Evolutionary conservation across 2,329 filamentous ascomycete genomes (phyloP), one percentile per base, ranked within the genome.

Genomic region (Fusarium sp.): DNA sequence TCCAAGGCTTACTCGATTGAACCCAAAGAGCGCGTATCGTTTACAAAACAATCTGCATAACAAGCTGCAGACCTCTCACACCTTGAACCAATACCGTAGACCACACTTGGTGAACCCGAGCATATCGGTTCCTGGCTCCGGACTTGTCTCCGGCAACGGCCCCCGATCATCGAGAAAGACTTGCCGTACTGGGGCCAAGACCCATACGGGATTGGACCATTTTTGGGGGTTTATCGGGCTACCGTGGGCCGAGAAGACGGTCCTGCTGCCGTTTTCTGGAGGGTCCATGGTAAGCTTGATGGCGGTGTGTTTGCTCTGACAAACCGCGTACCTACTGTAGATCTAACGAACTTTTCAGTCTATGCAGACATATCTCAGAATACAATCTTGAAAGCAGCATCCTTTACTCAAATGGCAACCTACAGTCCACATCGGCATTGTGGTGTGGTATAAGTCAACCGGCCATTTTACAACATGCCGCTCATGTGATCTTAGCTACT

Each of bases 181-280:
- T 46, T 51, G 30, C 64, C 49, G 52, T 32, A 49, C 62, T 66
- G 30, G 62, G 40, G 40, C 52, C 45, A 27, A 29, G 16, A 24
- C 40, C 29, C 15, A 46, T 43, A 30, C 25, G 22, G 55, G 40
- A 50, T 40, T 70, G 56, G 51, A 54, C 20, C 45, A 56, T 24
- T 27, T 49, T 42, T 29, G 32, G 34, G 18, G 34, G 43, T 40
- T 44, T 43, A 22, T 71, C 68, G 68, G 68, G 53, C 25, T 68
- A 68, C 68, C 40, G n/a, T 32, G 53, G 55, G 43, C 68, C 68
- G 68, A 71, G 45, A 27, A 60, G 54, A 38, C 51, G 43, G 52
- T 40, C 16, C 52, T 29, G 43, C n/a, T 30, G n/a, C 46, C 51
- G 38, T 34, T 52, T n/a, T 27, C 6, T 38, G 32, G 49, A 42